phyloP scores from a whole-genome alignment of 2,329 filamentous ascomycete genomes.

The Talaromyces sp. region DNA sequence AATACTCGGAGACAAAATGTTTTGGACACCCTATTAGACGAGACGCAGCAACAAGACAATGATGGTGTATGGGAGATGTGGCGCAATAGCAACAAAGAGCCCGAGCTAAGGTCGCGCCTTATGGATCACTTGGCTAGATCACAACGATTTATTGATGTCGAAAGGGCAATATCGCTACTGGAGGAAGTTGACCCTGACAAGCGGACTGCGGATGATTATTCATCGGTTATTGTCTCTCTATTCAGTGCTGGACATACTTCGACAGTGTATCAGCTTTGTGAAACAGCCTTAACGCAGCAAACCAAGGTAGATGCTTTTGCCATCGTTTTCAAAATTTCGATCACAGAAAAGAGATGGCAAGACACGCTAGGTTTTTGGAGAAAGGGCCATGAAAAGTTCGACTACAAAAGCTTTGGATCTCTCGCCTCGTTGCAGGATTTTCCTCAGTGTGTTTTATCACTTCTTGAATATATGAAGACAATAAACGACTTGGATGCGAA shows the following conservation, averaged over 20 bases:
- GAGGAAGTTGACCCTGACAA: constrained; percentile 30
- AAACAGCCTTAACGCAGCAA: constrained; percentile 29
- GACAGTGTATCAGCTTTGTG: constrained; percentile 38
- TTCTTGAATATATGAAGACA: constrained; percentile 17
- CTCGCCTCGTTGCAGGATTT: constrained; percentile 15
- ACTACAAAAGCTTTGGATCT: constrained; percentile 11
- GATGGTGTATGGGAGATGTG: constrained; percentile 43
- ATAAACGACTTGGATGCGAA: constrained; percentile 1
- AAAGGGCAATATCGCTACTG: constrained; percentile 45
- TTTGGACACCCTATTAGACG: neutral
- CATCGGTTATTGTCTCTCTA: constrained; percentile 41
- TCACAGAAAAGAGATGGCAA: constrained; percentile 30
- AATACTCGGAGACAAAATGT: neutral
- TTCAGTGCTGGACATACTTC: constrained; percentile 34
- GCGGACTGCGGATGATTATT: constrained; percentile 42
- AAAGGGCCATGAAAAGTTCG: neutral
- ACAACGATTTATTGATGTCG: constrained; percentile 31
- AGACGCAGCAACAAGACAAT: constrained; percentile 16
- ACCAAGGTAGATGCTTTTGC: constrained; percentile 26
- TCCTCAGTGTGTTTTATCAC: constrained; percentile 17
- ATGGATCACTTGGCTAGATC: constrained; percentile 40
- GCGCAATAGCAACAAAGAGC: constrained; percentile 24
- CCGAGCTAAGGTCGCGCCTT: constrained; percentile 22
- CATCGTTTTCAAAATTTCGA: constrained; percentile 25
- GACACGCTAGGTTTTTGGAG: constrained; percentile 27